A percentile compares a stretch with the other conserved stretches of the same genome.
phyloP scores from a whole-genome alignment of 1,284 basidiomycete genomes.

The Microstroma glucosiphilum region DNA sequence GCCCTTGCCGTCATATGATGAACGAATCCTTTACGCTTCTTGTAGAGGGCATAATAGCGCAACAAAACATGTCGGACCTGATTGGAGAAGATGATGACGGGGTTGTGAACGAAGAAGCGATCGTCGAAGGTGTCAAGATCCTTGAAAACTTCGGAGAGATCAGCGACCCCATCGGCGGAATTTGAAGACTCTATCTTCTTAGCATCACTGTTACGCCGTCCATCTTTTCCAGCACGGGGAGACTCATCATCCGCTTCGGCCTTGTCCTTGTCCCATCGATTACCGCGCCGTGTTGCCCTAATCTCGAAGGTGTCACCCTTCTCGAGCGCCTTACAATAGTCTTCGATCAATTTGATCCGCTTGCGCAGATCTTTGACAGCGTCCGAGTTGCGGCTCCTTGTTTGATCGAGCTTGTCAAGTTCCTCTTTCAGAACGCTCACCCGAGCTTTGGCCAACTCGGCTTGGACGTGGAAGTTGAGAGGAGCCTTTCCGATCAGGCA shows the following conservation, averaged over 20 bases:
- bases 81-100: constrained; percentile 74
- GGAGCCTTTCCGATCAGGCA: constrained; percentile 59
- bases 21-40: constrained; percentile 67
- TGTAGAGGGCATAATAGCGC: constrained; percentile 82
- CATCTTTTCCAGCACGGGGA: neutral
- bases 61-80: constrained; percentile 73
- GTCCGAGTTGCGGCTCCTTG: neutral
- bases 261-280: neutral
- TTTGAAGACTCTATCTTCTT: neutral
- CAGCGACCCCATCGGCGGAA: neutral
- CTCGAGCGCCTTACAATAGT: constrained; percentile 60
- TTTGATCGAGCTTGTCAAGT: constrained; percentile 20
- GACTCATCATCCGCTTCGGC: constrained; percentile 10
- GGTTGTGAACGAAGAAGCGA: constrained; percentile 83
- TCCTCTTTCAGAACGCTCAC: constrained; percentile 31
- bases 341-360: constrained; percentile 56
- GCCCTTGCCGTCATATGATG: constrained; percentile 75
- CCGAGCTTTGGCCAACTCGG: constrained; percentile 61
- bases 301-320: constrained; percentile 10
- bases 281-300: neutral
- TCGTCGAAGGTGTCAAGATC: constrained; percentile 82
- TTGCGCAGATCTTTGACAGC: constrained; percentile 22
- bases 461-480: constrained; percentile 67
- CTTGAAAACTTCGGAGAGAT: constrained; percentile 54
- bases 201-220: neutral